Conservation (phyloP, 192 early-diverging fungal species). For the Gonapodya prolifera region DNA sequence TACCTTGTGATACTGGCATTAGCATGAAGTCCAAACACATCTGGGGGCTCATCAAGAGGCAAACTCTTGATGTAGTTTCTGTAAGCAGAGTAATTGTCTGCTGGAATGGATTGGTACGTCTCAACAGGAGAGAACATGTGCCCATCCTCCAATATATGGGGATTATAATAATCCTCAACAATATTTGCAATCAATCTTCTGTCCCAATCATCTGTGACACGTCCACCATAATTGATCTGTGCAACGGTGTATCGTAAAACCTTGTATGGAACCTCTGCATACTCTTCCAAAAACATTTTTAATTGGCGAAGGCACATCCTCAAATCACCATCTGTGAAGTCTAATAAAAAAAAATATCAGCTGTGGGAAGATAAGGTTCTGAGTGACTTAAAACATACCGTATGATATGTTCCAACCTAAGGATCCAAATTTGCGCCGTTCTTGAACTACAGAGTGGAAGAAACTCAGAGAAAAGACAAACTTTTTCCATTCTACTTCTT, state of each 20-base stretch:
- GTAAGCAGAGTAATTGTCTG: constrained; percentile 24
- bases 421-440: constrained; percentile 48
- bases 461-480: constrained; percentile 44
- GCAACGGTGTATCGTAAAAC: constrained; percentile 40
- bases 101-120: constrained; percentile 26
- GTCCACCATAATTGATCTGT: constrained; percentile 31
- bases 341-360: constrained; percentile 22
- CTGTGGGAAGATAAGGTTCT: background rate
- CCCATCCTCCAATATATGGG: constrained; percentile 20
- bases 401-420: constrained; percentile 36
- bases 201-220: constrained; percentile 45
- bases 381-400: background rate
- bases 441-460: constrained; percentile 50
- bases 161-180: constrained; percentile 34
- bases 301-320: constrained; percentile 40
- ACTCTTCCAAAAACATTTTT: constrained; percentile 42
- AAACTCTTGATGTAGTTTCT: constrained; percentile 40
- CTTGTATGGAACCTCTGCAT: constrained; percentile 40
- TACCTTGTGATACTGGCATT: constrained; percentile 22
- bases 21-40: constrained; percentile 51
- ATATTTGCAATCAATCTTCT: constrained; percentile 35
- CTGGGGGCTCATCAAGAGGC: constrained; percentile 37
- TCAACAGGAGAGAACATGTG: constrained; percentile 15
- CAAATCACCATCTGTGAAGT: constrained; percentile 49
- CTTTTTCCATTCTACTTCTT: constrained; percentile 42